Conservation (phyloP, 257 asterid genomes). For the Thymus quinquecostatus region DNA sequence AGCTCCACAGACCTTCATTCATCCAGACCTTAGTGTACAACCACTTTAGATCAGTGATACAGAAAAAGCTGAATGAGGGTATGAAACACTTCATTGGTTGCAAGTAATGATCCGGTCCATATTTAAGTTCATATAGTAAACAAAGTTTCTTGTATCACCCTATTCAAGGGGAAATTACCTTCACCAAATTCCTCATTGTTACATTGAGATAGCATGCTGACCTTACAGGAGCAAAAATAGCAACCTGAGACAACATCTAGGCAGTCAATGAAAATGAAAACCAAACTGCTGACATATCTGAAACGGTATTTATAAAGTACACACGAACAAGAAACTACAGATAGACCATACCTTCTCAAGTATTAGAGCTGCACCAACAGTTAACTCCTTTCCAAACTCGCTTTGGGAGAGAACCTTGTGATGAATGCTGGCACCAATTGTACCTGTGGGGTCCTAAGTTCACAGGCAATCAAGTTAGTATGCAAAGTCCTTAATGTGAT, state of each 20-base stretch:
- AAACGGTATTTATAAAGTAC: slow-evolving; percentile 11
- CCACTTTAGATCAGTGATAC: slow-evolving; percentile 9
- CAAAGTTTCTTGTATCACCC: slow-evolving; percentile 8
- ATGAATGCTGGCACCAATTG: slow-evolving; percentile 80
- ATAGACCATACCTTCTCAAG: slow-evolving; percentile 65
- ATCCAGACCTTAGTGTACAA: background rate
- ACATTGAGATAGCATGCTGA: slow-evolving; percentile 78
- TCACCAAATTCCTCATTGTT: slow-evolving; percentile 63
- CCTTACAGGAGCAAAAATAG: slow-evolving; percentile 68
- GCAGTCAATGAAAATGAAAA: slow-evolving; percentile 30
- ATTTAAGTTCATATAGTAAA: background rate
- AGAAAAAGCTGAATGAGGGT: slow-evolving; percentile 4
- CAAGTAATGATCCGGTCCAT: slow-evolving; percentile 8
- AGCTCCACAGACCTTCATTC: slow-evolving; percentile 3
- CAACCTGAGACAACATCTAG: slow-evolving; percentile 62
- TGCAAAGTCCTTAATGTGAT: slow-evolving; percentile 11
- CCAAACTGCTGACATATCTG: slow-evolving; percentile 24
- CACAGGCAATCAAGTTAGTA: slow-evolving; percentile 37
- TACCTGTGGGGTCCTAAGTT: slow-evolving; percentile 89
- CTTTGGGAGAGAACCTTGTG: slow-evolving; percentile 65
- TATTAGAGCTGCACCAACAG: slow-evolving; percentile 70
- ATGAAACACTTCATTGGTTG: slow-evolving; percentile 2
- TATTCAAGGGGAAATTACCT: slow-evolving; percentile 43
- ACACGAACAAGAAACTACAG: slow-evolving; percentile 23
- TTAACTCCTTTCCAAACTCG: slow-evolving; percentile 60